phyloP scores from a whole-genome alignment of 208 protist genomes.

The Leishmania arabica region DNA sequence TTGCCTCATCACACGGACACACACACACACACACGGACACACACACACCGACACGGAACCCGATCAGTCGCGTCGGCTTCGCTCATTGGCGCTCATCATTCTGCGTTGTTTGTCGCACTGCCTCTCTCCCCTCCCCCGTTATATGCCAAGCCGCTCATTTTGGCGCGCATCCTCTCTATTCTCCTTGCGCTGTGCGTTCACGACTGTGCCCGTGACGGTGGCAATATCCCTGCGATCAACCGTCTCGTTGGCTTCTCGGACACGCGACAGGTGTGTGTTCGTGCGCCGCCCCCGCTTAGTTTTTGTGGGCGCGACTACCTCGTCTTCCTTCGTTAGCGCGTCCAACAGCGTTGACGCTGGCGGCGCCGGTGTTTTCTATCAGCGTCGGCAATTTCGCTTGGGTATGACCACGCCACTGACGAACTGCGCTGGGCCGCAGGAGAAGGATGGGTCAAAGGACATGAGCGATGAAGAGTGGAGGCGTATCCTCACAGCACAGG shows the following conservation, averaged over 20 bases:
- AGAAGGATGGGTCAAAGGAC: constrained; percentile 75
- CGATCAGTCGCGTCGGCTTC: background rate
- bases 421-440: constrained; percentile 50
- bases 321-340: background rate
- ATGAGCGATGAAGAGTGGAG: constrained; percentile 69
- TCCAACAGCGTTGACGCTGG: too few relatives aligned
- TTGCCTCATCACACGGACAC: background rate
- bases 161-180: background rate
- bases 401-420: constrained; percentile 34
- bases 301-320: background rate
- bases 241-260: background rate
- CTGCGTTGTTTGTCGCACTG: background rate
- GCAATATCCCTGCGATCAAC: background rate
- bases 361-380: background rate
- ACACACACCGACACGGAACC: background rate
- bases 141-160: background rate
- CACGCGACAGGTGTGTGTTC: background rate
- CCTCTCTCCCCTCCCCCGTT: too few relatives aligned
- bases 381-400: background rate
- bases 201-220: background rate
- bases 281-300: background rate
- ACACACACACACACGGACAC: too few relatives aligned
- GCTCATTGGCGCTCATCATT: background rate
- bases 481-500: constrained; percentile 38
- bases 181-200: background rate